A percentile compares a stretch with the other conserved stretches of the same genome.
Conservation (phyloP, 2,329 filamentous ascomycete species). For the Davidsoniella virescens region DNA sequence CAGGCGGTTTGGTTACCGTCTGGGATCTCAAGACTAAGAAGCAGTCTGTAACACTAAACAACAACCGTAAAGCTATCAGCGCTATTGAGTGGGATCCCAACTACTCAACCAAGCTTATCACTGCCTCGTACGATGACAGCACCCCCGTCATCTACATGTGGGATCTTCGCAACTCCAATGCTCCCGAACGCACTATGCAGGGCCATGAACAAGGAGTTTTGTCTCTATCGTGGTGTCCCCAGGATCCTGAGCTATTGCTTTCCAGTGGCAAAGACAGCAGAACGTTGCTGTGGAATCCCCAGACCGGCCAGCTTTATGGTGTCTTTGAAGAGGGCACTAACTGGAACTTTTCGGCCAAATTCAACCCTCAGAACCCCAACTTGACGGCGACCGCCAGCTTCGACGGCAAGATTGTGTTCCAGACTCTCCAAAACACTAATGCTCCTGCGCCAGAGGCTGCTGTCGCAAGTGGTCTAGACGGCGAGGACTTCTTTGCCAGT, state of each 20-base stretch:
- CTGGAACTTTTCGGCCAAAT: constrained; percentile 93
- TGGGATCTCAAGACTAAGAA: constrained; percentile 99
- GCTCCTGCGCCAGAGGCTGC: constrained; percentile 51
- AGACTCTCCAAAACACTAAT: constrained; percentile 89
- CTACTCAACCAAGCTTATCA: constrained; percentile 84
- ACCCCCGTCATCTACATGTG: constrained; percentile 80
- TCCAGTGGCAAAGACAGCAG: constrained; percentile 95
- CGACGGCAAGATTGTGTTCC: constrained; percentile 86
- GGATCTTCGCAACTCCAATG: constrained; percentile 92
- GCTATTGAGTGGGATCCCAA: constrained; percentile 95
- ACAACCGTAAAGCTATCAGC: constrained; percentile 85
- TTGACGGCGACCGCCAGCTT: constrained; percentile 92
- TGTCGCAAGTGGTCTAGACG: constrained; percentile 57
- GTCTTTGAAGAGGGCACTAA: constrained; percentile 98
- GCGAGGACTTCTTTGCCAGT: constrained; percentile 91
- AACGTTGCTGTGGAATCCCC: constrained; percentile 90
- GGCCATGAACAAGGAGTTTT: constrained; percentile 92
- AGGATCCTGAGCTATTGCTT: constrained; percentile 75
- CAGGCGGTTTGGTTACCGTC: constrained; percentile 87
- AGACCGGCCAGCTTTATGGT: constrained; percentile 72
- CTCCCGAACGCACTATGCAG: constrained; percentile 71
- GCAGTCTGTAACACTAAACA: constrained; percentile 88
- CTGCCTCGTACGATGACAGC: constrained; percentile 77
- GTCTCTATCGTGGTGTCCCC: constrained; percentile 86
- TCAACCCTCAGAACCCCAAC: constrained; percentile 84